These are phyloP conservation scores for Danielia reshetovae DNA, from an alignment of 805 yeast species.

Conservation along the genomic window DNA sequence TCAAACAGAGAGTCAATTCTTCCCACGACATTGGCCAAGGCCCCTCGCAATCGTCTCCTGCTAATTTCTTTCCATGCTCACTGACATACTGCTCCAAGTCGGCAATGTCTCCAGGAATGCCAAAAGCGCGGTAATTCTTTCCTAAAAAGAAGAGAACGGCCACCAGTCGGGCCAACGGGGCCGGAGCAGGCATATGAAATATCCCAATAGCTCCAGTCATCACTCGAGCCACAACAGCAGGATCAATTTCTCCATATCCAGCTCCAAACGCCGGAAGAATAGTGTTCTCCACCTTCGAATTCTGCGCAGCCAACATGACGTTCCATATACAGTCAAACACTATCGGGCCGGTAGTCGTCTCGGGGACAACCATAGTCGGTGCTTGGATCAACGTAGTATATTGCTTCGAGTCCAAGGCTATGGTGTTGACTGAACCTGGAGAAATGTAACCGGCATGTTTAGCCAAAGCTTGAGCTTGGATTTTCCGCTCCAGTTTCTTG, in stretches of 20 bases:
- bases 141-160: slow-evolving; percentile 17
- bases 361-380: slow-evolving; percentile 27
- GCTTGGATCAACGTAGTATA: slow-evolving; percentile 8
- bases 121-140: slow-evolving; percentile 16
- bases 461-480: slow-evolving; percentile 16
- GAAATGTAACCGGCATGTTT: slow-evolving; percentile 16
- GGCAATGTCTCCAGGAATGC: slow-evolving; percentile 1
- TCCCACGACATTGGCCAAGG: slow-evolving; percentile 3
- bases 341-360: slow-evolving; percentile 5
- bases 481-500: slow-evolving; percentile 10
- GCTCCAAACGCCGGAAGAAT: slow-evolving; percentile 27
- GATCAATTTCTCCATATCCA: slow-evolving; percentile 22
- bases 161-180: slow-evolving; percentile 15
- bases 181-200: slow-evolving; percentile 9
- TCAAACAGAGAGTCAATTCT: not conserved
- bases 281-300: slow-evolving; percentile 6
- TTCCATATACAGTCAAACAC: slow-evolving; percentile 23
- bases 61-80: not conserved
- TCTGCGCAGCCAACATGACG: slow-evolving; percentile 7
- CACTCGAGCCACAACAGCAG: slow-evolving; percentile 13
- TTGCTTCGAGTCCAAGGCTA: slow-evolving; percentile 12
- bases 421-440: slow-evolving; percentile 10
- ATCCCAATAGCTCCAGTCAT: slow-evolving; percentile 20
- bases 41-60: not conserved
- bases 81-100: slow-evolving; percentile 1